A percentile compares a stretch with the other conserved stretches of the same genome.
Evolutionary conservation across 352 stramenopile genomes (phyloP).

Genomic region (Pythium myriotylum): DNA sequence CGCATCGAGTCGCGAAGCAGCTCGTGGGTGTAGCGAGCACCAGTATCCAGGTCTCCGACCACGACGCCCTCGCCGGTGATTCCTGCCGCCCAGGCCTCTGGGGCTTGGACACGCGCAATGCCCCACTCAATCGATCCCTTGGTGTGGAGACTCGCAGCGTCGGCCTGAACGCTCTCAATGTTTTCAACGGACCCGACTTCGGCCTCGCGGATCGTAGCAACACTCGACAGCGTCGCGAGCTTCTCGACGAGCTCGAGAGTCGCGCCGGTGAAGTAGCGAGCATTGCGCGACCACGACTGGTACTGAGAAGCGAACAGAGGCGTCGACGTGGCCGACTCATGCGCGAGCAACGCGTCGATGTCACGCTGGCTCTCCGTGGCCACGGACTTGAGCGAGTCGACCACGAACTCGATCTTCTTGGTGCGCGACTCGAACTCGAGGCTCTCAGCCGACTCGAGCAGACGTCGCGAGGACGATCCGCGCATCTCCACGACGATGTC

Average conservation of each 20-base stretch:
- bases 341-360: conserved; percentile 20
- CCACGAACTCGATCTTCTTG: conserved; percentile 28
- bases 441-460: conserved; percentile 2
- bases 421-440: conserved; percentile 10
- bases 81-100: conserved; percentile 20
- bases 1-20: conserved; percentile 18
- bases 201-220: conserved; percentile 19
- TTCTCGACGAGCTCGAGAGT: conserved; percentile 20
- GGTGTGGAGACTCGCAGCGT: conserved; percentile 8
- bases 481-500: conserved; percentile 25
- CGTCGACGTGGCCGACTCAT: not conserved
- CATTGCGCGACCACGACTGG: conserved; percentile 21
- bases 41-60: conserved; percentile 33
- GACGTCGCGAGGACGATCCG: not conserved
- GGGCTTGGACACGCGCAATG: conserved; percentile 21
- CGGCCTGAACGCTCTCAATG: not conserved
- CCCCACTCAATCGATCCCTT: conserved; percentile 27
- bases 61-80: conserved; percentile 30
- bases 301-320: conserved; percentile 10
- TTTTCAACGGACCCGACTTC: conserved; percentile 10
- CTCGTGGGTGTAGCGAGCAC: conserved; percentile 28
- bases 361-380: conserved; percentile 21
- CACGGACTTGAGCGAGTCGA: conserved; percentile 18
- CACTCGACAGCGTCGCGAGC: conserved; percentile 11
- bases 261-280: conserved; percentile 22